These are phyloP conservation scores for Psidium friedrichsthalianum DNA, from an alignment of 345 rosid species.

Conservation along the genomic window DNA sequence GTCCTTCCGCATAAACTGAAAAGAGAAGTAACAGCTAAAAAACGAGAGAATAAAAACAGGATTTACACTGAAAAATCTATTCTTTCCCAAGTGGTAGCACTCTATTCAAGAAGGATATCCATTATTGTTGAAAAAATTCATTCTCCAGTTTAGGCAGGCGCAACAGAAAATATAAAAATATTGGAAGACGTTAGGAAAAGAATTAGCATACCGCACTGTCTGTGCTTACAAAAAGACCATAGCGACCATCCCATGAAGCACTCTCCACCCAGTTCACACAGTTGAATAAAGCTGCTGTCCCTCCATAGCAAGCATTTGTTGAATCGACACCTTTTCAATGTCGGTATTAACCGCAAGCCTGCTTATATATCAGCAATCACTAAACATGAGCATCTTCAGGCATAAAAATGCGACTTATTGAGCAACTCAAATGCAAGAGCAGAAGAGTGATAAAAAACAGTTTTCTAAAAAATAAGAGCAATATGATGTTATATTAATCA, in stretches of 20 bases:
- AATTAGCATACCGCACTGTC: conserved; percentile 85
- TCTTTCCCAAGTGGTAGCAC: not conserved
- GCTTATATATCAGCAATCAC: conserved; percentile 14
- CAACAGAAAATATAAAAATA: not conserved
- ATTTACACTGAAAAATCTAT: not conserved
- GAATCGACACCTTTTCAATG: conserved; percentile 99
- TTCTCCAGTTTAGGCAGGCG: not conserved
- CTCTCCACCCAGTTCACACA: conserved; percentile 99
- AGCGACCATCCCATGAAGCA: conserved; percentile 98
- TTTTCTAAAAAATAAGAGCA: not conserved
- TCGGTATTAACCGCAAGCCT: conserved; percentile 92
- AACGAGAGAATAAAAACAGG: not conserved
- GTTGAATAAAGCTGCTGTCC: conserved; percentile 94
- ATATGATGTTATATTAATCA: not conserved
- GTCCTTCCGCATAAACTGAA: conserved; percentile 99
- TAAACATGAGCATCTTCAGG: not conserved
- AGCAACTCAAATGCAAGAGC: not conserved
- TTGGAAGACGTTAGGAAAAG: not conserved
- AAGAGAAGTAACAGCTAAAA: conserved; percentile 4
- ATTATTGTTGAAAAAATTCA: not conserved
- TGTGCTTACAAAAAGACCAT: conserved; percentile 90
- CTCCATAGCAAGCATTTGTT: conserved; percentile 96
- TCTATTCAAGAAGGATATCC: not conserved
- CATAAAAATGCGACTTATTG: not conserved
- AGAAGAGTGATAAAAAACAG: not conserved